phyloP scores from a whole-genome alignment of 2,329 filamentous ascomycete species.

The Ramularia endophylla region DNA sequence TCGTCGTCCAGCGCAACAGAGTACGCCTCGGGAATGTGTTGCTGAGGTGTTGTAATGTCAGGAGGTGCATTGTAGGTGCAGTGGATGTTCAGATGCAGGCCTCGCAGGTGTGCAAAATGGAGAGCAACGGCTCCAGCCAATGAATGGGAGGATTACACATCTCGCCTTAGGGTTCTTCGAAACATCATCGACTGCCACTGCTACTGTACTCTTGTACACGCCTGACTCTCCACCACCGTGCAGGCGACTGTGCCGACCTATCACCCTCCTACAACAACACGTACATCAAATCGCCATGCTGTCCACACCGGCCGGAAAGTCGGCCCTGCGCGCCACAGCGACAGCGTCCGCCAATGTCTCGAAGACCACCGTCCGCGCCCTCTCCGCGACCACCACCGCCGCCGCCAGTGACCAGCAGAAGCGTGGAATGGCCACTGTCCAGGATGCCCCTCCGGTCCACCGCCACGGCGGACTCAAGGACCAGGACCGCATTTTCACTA shows the following conservation, averaged over 20 bases:
- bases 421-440: constrained; percentile 62
- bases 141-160: too few species aligned
- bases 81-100: too few species aligned
- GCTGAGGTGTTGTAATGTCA: too few species aligned
- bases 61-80: too few species aligned
- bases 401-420: constrained; percentile 41
- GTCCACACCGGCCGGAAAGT: constrained; percentile 27
- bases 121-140: too few species aligned
- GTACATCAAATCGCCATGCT: constrained; percentile 21
- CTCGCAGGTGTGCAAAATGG: too few species aligned
- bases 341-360: constrained; percentile 16
- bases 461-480: constrained; percentile 84
- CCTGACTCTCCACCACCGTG: constrained; percentile 1
- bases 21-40: too few species aligned
- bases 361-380: constrained; percentile 29
- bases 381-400: constrained; percentile 21
- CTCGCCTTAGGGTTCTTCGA: too few species aligned
- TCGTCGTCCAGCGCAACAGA: too few species aligned
- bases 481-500: constrained; percentile 98
- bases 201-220: too few species aligned
- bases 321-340: constrained; percentile 21
- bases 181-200: too few species aligned
- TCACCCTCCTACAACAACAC: constrained; percentile 4
- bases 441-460: constrained; percentile 51
- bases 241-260: constrained; percentile 25